phyloP scores from a whole-genome alignment of 1,284 basidiomycete genomes.

The Spongispora temasekensis region DNA sequence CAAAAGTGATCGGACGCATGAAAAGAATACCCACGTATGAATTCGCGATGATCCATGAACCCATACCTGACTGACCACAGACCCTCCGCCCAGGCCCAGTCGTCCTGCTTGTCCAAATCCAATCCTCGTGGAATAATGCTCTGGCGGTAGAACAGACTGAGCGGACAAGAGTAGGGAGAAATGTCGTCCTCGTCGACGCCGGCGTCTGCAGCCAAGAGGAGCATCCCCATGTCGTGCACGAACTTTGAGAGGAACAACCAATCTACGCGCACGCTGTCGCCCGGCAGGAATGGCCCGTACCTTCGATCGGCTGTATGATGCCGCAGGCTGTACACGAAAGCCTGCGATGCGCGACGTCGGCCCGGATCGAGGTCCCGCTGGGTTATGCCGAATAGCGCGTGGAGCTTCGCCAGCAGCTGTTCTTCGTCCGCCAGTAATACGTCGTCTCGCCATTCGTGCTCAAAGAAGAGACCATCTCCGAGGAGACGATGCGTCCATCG shows the following conservation, averaged over 20 bases:
- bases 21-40: conserved; percentile 48
- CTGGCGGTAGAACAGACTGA: conserved; percentile 59
- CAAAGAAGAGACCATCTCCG: conserved; percentile 46
- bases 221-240: conserved; percentile 57
- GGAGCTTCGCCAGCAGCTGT: conserved; percentile 52
- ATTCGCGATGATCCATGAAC: conserved; percentile 66
- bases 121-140: conserved; percentile 43
- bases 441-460: conserved; percentile 27
- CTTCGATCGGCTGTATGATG: conserved; percentile 51
- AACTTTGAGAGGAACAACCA: conserved; percentile 61
- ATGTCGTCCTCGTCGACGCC: conserved; percentile 33
- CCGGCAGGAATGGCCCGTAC: conserved; percentile 58
- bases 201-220: conserved; percentile 42
- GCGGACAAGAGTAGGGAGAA: conserved; percentile 45
- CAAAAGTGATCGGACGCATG: background rate
- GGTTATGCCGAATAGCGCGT: conserved; percentile 58
- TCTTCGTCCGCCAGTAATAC: conserved; percentile 38
- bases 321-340: conserved; percentile 59
- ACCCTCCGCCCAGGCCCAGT: conserved; percentile 68
- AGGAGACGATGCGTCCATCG: conserved; percentile 51
- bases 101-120: conserved; percentile 41
- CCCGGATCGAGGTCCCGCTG: conserved; percentile 37
- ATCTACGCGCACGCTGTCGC: conserved; percentile 45
- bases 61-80: conserved; percentile 62
- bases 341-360: conserved; percentile 45